Base-by-base conservation (phyloP, 2,329 filamentous ascomycete genomes). In the Cytospora paraplurivora region DNA sequence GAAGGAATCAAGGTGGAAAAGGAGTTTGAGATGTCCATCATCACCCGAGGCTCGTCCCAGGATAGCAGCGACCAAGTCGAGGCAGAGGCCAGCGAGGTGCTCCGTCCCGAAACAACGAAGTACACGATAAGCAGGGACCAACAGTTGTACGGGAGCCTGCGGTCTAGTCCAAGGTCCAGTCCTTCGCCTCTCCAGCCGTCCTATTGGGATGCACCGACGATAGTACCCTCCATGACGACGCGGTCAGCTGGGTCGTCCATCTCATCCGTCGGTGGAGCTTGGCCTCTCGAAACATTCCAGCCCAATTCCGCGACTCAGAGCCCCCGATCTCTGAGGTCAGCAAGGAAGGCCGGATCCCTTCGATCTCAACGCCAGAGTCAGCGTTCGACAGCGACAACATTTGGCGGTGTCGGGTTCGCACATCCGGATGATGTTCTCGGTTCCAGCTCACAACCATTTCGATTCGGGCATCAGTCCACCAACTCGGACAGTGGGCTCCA, bases 21-120 rank as follows among this genome's bases (percentile, higher is more conserved):
- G n/a, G 61, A 66, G 47, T 63, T 66, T 27, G 64, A 66, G 57
- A 66, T 66, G 64, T 63, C 64, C 15, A 17, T 66, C 34, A 58
- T 66, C 7, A 64, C 54, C n/a, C 62, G 54, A 41, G 54, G n/a
- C 1, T 55, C 33, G 7, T 66, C 64, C 32, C 41, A 61, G 47
- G 64, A 61, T 12, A 66, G 64, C 41, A 57, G 58, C 38, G 64
- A 66, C 32, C 57, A 44, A 21, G 57, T 61, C 7, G 62, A 63
- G 54, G 51, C 58, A 1, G 64, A 66, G 38, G 61, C 58, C 3
- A 53, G 63, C 50, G 64, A 66, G 35, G 61, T 63, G 19, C 57
- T 63, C n/a, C 34, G 33, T 6, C 64, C 61, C 17, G 61, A 53
- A 10, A 21, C 61, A n/a, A 53, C 34, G 2, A 66, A n/a, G 44